Evolutionary conservation across 176 grass and related monocot species (phyloP).

Genomic region (Tillandsia fasciculata): DNA sequence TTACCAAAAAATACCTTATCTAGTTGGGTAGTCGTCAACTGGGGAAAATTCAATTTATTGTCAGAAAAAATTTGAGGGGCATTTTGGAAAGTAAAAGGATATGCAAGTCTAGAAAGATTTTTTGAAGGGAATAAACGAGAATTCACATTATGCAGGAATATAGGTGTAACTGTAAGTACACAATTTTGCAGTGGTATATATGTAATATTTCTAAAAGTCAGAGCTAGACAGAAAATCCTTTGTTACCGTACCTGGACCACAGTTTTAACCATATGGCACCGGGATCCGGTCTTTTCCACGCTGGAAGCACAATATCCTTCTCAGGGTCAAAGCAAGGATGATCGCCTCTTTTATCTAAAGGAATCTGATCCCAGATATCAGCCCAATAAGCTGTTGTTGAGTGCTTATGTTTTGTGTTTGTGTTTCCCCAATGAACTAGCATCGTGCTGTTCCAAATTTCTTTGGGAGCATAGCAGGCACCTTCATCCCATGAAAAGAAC

Average conservation of each 20-base stretch:
- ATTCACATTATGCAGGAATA: no score
- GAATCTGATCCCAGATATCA: conserved; percentile 88
- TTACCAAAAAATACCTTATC: no score
- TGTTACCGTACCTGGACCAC: conserved; percentile 56
- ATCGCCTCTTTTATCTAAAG: conserved; percentile 57
- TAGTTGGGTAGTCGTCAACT: no score
- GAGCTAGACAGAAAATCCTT: neutral
- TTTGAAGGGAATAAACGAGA: no score
- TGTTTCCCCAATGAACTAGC: conserved; percentile 98
- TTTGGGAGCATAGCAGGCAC: conserved; percentile 90
- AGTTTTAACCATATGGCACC: conserved; percentile 80
- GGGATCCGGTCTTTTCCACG: conserved; percentile 80
- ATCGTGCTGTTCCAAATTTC: conserved; percentile 97
- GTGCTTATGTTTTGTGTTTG: conserved; percentile 74
- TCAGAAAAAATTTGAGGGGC: no score
- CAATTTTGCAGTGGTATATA: no score
- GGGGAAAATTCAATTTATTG: no score
- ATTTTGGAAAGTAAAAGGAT: no score
- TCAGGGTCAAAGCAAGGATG: conserved; percentile 87
- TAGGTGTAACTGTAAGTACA: no score
- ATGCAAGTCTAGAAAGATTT: no score
- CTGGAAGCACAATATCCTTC: conserved; percentile 89
- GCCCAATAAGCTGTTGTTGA: conserved; percentile 91
- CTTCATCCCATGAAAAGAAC: conserved; percentile 99
- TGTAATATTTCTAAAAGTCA: no score